Evolutionary conservation across 2,329 filamentous ascomycete genomes (phyloP), one percentile per base, ranked within the genome.

Genomic region (Nemania diffusa): DNA sequence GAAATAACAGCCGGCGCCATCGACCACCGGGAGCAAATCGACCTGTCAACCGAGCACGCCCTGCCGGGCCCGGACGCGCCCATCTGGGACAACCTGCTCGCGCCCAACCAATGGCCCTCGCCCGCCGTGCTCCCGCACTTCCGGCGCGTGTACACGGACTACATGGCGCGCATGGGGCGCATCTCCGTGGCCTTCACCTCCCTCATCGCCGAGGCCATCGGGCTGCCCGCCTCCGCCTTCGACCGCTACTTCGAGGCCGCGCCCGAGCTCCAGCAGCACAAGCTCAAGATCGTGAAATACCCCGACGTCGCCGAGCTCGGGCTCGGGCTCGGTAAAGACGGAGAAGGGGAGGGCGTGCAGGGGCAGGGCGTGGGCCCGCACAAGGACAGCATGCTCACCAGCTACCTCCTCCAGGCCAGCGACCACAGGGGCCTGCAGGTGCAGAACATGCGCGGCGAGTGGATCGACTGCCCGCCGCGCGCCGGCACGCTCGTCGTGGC

Each of bases 211-310:
- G 92, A 97, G 81, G 91, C 92, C n/a, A 91, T 97, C 69, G 87
- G 87, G 9, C 84, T 97, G 5, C 88, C 91, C 0, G 69, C 84
- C 0, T 80, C 85, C 57, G 92, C 93, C 0, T 97, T 97, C 78
- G 82, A 88, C 76, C 88, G 87, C 73, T 97, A 94, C 83, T 95
- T 95, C 79, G 92, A 94, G 77, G 13, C 48, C 13, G 48, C 11
- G 15, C 42, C 11, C 7, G 79, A 85, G 48, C 78, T 86, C 72
- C 83, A 87, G 82, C 93, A 96, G 81, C 92, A 97, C 82, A 97
- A 97, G 83, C 85, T 97, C 74, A 97, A 97, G 82, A 90, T 97
- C 67, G 90, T 97, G 67, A 93, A 92, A 81, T 97, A 96, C 76
- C 93, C 93, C 0, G 93, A 96, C 76, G 79, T 87, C 13, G 79